Evolutionary conservation across 1,139 yeast genomes (phyloP).

Genomic region (Wickerhamomyces sp.): DNA sequence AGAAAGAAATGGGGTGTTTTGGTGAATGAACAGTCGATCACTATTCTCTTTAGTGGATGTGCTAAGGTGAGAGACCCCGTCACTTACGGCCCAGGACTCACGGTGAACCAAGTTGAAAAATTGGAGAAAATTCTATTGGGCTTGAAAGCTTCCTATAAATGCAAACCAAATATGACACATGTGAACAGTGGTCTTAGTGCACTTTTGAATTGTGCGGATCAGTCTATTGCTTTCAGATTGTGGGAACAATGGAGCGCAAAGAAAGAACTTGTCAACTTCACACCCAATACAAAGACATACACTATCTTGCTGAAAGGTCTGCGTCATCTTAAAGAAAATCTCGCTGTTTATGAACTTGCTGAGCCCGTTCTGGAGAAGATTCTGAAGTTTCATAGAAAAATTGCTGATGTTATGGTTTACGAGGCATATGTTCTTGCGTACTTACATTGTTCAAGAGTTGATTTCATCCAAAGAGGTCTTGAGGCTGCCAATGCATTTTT

Average conservation of each 20-base stretch:
- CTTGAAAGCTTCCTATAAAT: constrained; percentile 5
- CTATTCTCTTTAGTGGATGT: constrained; percentile 54
- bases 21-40: constrained; percentile 47
- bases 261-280: constrained; percentile 13
- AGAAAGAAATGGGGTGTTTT: constrained; percentile 59
- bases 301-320: constrained; percentile 29
- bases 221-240: constrained; percentile 25
- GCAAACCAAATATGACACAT: constrained; percentile 24
- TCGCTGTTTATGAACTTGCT: constrained; percentile 7
- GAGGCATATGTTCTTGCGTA: constrained; percentile 16
- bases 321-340: constrained; percentile 9
- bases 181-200: constrained; percentile 31
- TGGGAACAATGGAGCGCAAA: constrained; percentile 21
- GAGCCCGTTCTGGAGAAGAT: constrained; percentile 11
- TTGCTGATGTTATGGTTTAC: constrained; percentile 13
- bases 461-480: constrained; percentile 16
- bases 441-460: constrained; percentile 9
- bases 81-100: constrained; percentile 16
- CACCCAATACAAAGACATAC: constrained; percentile 28
- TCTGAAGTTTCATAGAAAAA: constrained; percentile 9
- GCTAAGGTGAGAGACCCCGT: constrained; percentile 30
- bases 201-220: constrained; percentile 26
- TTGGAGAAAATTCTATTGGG: constrained; percentile 19
- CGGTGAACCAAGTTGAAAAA: constrained; percentile 23
- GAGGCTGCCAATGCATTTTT: constrained; percentile 14